phyloP scores from a whole-genome alignment of 495 filamentous ascomycete genomes.

The Neurospora terricola region DNA sequence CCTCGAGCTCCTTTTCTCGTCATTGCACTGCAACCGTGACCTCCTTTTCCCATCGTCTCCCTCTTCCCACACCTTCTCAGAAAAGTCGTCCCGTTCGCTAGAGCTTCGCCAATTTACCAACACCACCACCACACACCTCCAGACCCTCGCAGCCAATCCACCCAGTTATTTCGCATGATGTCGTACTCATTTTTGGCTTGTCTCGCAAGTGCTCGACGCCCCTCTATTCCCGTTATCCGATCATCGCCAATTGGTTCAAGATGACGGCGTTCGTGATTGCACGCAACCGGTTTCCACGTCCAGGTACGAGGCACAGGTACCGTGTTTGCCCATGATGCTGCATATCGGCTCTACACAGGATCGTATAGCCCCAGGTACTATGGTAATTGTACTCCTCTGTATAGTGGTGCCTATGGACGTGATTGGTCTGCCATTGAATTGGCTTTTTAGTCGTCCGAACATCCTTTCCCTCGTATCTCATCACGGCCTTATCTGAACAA shows the following conservation, averaged over 20 bases:
- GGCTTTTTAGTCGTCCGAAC: not conserved
- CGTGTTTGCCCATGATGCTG: not conserved
- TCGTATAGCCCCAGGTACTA: not conserved
- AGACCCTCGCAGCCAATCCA: not conserved
- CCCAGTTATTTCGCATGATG: not conserved
- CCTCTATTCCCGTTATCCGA: not conserved
- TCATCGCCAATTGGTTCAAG: not conserved
- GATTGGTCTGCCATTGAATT: not conserved
- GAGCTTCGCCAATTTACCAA: constrained; percentile 2
- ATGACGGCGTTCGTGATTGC: not conserved
- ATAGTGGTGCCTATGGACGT: not conserved
- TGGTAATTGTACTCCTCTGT: not conserved
- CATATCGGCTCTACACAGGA: not conserved
- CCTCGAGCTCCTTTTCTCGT: not conserved
- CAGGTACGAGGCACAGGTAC: not conserved
- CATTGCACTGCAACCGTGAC: not conserved
- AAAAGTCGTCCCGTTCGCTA: not conserved
- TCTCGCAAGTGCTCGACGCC: not conserved
- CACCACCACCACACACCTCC: not conserved
- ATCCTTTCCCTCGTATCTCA: not conserved
- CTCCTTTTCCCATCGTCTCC: not conserved
- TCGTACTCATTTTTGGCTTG: not conserved
- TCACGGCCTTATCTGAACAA: not conserved
- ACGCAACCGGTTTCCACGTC: not conserved
- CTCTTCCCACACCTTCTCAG: not conserved